Evolutionary conservation across 495 filamentous ascomycete species (phyloP), one percentile per base, ranked within the genome.

Genomic region (Penicillium argentinense): DNA sequence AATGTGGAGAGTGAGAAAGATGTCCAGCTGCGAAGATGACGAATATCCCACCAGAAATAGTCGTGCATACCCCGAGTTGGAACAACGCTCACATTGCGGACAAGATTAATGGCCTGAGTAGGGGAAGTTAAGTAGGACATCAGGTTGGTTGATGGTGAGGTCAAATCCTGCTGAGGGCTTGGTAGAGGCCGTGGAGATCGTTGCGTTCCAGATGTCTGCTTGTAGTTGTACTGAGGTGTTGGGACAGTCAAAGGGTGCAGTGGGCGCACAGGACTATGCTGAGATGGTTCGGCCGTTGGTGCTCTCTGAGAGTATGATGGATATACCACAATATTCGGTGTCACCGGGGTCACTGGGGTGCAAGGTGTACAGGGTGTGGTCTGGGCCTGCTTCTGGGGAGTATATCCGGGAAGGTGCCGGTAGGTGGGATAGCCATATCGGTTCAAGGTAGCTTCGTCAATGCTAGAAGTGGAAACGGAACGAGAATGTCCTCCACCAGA

Each of bases 21-120:
- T 32, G 75, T 76, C 91, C 91, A 97, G 51, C 81, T 77, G 37
- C 86, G 83, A 50, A 96, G 73, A 56, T 95, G 91, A 39, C 91
- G 87, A 43, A 96, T 79, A 52, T 97, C 91, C 87, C 87, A 97
- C 91, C 91, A 97, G 61, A 89, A 92, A 61, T 95, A 86, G 57
- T 84, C 84, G 59, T 87, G 82, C 55, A 84, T 64, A 32, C 84
- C 84, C 28, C 89, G 81, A 19, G 80, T 78, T 17, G 80, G 76
- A 8, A 81, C 75, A 61, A 87, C 81, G 53, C 83, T 88, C 56
- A 91, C 80, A 44, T 84, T 87, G 52, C 84, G 87, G 11, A 95
- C 87, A n/a, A 95, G 73, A 24, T 82, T 83, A 7, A 91, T 86
- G 14, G 87, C 80, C 26, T 88, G 90, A 53, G 91, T 95, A 34